phyloP scores from a whole-genome alignment of 2,329 filamentous ascomycete genomes.

The Phaeosphaeriaceae sp. region DNA sequence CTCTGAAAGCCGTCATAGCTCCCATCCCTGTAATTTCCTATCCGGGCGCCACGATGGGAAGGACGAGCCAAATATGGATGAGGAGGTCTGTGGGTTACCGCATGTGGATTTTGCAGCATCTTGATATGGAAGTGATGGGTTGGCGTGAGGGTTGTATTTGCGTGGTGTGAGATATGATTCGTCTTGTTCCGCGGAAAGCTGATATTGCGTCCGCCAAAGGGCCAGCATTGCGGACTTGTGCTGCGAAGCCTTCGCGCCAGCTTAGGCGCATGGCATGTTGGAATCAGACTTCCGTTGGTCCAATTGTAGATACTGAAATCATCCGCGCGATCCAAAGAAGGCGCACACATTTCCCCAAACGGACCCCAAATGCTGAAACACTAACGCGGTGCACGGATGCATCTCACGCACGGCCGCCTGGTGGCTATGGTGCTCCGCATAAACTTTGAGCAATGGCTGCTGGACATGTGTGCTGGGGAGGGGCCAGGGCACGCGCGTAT shows the following conservation, averaged over 20 bases:
- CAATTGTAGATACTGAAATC: too few species aligned
- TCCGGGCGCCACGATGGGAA: not conserved
- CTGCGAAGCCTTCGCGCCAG: not conserved
- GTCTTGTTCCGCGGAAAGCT: not conserved
- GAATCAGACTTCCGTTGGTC: not conserved
- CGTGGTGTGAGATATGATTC: not conserved
- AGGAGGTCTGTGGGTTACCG: not conserved
- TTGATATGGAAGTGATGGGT: not conserved
- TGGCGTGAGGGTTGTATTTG: not conserved
- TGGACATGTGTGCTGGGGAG: not conserved
- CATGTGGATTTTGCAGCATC: not conserved
- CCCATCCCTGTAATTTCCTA: conserved; percentile 7
- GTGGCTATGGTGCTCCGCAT: not conserved
- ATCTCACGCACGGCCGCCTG: not conserved
- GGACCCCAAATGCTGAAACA: conserved; percentile 8
- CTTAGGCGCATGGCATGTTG: not conserved
- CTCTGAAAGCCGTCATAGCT: not conserved
- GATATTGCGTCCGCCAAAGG: not conserved
- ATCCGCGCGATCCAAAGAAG: not conserved
- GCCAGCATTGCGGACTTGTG: not conserved
- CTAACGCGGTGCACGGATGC: conserved; percentile 12
- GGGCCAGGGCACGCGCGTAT: not conserved
- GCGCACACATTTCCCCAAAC: not conserved
- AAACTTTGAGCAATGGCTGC: not conserved
- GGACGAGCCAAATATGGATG: not conserved